These are phyloP conservation scores for Colletotrichum liaoningense DNA, from an alignment of 2,329 filamentous ascomycete genomes.

Conservation along the genomic window DNA sequence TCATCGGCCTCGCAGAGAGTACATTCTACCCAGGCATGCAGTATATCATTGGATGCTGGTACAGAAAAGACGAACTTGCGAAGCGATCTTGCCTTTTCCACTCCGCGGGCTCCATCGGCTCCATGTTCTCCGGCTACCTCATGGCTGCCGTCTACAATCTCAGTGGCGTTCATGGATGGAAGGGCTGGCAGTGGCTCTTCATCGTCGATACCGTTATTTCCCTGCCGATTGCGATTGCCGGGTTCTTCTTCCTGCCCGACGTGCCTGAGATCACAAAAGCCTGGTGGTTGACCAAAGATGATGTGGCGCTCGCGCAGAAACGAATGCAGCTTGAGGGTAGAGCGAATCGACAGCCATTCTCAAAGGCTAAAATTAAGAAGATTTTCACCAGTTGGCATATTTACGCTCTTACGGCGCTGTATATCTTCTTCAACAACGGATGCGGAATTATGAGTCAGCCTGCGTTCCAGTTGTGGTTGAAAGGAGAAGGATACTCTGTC, in stretches of 20 bases:
- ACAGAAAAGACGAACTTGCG: slow-evolving; percentile 42
- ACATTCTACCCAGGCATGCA: slow-evolving; percentile 41
- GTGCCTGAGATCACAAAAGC: slow-evolving; percentile 36
- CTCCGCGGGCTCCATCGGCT: slow-evolving; percentile 39
- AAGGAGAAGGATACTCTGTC: slow-evolving; percentile 55
- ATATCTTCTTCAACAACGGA: slow-evolving; percentile 75
- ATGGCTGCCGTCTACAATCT: slow-evolving; percentile 51
- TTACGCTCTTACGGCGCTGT: slow-evolving; percentile 67
- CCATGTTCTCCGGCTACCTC: slow-evolving; percentile 47
- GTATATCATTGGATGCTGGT: slow-evolving; percentile 45
- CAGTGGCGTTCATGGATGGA: slow-evolving; percentile 45
- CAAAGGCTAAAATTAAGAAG: slow-evolving; percentile 63
- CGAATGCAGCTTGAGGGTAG: slow-evolving; percentile 58
- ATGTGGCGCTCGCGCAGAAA: slow-evolving; percentile 51
- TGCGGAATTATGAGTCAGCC: slow-evolving; percentile 59
- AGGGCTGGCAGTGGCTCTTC: slow-evolving; percentile 53
- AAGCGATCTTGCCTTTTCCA: slow-evolving; percentile 45
- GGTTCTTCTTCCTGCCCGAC: slow-evolving; percentile 40
- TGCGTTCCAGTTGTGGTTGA: slow-evolving; percentile 64
- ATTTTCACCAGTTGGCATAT: slow-evolving; percentile 76
- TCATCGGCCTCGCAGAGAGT: slow-evolving; percentile 45
- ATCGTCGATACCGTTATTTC: slow-evolving; percentile 50
- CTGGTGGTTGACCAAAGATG: slow-evolving; percentile 45
- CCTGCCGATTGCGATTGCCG: slow-evolving; percentile 39
- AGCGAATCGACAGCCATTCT: slow-evolving; percentile 53